These are phyloP conservation scores for Striga hermonthica DNA, from an alignment of 305 asterid species.

Conservation along the genomic window DNA sequence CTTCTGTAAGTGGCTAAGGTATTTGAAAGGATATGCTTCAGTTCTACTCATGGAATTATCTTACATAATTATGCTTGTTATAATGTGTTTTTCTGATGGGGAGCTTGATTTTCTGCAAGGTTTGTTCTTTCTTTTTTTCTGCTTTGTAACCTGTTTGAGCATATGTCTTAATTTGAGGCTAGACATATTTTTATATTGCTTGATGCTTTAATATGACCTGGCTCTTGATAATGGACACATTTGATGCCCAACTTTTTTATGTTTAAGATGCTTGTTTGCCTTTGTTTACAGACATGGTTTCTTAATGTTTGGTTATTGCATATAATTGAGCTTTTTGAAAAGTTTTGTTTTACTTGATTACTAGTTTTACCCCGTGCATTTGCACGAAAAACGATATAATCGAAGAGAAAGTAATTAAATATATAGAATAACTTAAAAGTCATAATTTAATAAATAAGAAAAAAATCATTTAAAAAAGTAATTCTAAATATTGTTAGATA, in stretches of 20 bases:
- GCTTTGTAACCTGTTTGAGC: neutral
- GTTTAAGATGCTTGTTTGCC: neutral
- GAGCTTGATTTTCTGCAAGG: constrained; percentile 21
- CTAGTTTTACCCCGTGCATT: neutral
- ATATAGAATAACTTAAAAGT: too few relatives aligned
- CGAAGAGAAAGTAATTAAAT: too few relatives aligned
- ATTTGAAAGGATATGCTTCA: too few relatives aligned
- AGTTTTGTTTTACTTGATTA: too few relatives aligned
- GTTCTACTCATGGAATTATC: neutral
- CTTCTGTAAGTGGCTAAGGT: too few relatives aligned
- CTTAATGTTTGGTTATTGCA: constrained; percentile 1
- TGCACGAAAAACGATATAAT: neutral
- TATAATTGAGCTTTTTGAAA: constrained; percentile 5
- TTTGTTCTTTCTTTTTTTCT: constrained; percentile 8
- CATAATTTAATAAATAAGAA: neutral
- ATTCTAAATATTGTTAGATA: neutral
- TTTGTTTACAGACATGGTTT: neutral
- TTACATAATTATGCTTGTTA: neutral
- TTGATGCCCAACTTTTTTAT: neutral
- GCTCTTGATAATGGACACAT: constrained; percentile 7
- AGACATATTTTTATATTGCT: neutral
- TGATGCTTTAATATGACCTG: constrained; percentile 2
- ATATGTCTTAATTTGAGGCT: neutral
- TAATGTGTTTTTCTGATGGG: neutral
- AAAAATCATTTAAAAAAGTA: neutral